phyloP scores from a whole-genome alignment of 2,329 filamentous ascomycete species.

The Colletotrichum tofieldiae region DNA sequence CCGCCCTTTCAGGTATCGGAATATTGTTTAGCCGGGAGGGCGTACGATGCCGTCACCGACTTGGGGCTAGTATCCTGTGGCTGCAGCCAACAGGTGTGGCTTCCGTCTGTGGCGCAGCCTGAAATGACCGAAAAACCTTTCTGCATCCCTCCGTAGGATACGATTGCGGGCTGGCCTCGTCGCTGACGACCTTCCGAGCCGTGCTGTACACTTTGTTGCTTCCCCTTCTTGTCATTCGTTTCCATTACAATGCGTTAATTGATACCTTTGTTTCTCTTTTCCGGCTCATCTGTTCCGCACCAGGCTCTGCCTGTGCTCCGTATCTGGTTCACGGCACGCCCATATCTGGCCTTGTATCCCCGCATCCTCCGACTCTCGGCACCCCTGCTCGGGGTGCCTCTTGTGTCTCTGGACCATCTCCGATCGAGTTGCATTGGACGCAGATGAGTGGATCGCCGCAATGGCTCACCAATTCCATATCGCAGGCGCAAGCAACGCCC shows the following conservation, averaged over 20 bases:
- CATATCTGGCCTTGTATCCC: neutral
- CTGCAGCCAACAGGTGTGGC: neutral
- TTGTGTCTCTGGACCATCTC: neutral
- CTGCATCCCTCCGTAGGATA: neutral
- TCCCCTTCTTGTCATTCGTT: conserved; percentile 32
- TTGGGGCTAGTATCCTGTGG: neutral
- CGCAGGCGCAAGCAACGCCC: conserved; percentile 32
- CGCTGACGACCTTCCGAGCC: conserved; percentile 11
- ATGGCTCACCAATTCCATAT: conserved; percentile 43
- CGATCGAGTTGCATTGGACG: neutral
- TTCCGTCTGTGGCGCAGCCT: neutral
- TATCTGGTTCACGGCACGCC: neutral
- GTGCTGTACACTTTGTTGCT: neutral
- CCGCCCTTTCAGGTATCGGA: too few relatives aligned
- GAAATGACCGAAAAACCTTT: conserved; percentile 3
- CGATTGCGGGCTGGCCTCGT: neutral
- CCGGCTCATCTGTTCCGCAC: neutral
- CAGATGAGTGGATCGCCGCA: neutral
- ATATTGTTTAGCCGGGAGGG: neutral
- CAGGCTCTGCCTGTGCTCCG: neutral
- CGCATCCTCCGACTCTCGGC: conserved; percentile 15
- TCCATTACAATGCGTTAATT: conserved; percentile 29
- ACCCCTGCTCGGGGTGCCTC: conserved; percentile 17
- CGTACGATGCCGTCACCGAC: too few relatives aligned
- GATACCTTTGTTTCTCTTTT: neutral